Percentiles rank a stretch among this genome's conserved stretches.
phyloP scores from a whole-genome alignment of 495 filamentous ascomycete genomes.

The Neurospora cerealis region DNA sequence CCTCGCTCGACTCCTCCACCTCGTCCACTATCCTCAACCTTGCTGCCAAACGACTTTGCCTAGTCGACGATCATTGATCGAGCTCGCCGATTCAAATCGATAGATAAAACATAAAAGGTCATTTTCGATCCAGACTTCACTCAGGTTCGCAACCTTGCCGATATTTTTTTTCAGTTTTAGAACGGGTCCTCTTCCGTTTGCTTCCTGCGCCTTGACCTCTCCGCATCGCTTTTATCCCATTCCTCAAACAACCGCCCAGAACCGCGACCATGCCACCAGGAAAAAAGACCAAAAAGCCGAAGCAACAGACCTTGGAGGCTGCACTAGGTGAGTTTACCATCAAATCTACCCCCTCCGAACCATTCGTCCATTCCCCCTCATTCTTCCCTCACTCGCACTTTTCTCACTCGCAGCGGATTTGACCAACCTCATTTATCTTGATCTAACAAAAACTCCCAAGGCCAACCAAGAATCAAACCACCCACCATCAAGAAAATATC shows the following conservation, averaged over 20 bases:
- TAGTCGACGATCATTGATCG: not conserved
- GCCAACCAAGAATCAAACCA: not conserved
- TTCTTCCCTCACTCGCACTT: not conserved
- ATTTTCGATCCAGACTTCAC: not conserved
- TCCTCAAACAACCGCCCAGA: not conserved
- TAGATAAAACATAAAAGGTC: not conserved
- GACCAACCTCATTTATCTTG: not conserved
- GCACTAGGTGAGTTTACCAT: slow-evolving; percentile 6
- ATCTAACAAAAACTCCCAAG: not conserved
- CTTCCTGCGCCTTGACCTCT: not conserved
- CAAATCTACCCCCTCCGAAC: not conserved
- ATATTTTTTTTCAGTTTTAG: not conserved
- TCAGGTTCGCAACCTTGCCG: not conserved
- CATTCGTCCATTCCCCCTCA: not conserved
- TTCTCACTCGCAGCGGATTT: not conserved
- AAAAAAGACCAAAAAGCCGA: slow-evolving; percentile 1
- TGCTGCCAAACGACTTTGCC: not conserved
- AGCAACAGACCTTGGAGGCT: slow-evolving; percentile 17
- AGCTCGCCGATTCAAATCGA: not conserved
- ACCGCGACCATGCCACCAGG: not conserved
- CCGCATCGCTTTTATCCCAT: not conserved
- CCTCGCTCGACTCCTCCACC: not conserved
- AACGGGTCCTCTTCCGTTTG: not conserved
- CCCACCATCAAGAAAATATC: not conserved
- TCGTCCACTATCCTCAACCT: not conserved